Conservation (phyloP, 768 basidiomycete genomes). For the Hortiboletus flavorubellus region DNA sequence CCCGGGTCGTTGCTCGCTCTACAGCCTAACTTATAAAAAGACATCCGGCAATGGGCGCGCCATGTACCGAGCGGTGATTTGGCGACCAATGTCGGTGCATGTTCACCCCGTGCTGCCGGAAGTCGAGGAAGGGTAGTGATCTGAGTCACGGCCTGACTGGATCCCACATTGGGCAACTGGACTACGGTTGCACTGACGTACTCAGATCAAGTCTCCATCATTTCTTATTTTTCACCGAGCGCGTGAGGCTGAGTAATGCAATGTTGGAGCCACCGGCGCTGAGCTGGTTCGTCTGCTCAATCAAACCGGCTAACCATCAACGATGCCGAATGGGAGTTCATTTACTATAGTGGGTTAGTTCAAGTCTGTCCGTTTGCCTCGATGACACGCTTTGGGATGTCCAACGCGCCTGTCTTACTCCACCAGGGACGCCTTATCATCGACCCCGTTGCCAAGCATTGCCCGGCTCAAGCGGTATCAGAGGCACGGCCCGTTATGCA, state of each 20-base stretch:
- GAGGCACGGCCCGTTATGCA: background rate
- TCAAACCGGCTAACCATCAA: background rate
- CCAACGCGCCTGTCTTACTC: background rate
- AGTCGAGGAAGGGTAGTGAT: background rate
- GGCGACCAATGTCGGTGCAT: background rate
- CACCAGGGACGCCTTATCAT: conserved; percentile 1
- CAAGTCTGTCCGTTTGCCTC: background rate
- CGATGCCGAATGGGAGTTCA: background rate
- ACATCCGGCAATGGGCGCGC: background rate
- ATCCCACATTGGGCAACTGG: background rate
- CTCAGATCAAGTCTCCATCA: background rate
- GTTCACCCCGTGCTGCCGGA: background rate
- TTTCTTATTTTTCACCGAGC: no score
- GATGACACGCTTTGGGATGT: background rate
- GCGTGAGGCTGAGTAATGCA: background rate
- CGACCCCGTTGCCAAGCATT: background rate
- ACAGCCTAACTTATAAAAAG: background rate
- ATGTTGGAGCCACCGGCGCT: background rate
- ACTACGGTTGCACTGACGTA: no score
- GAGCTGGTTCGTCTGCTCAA: background rate
- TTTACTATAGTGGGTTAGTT: background rate
- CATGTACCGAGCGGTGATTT: background rate
- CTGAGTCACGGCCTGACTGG: background rate
- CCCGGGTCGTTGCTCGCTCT: no score
- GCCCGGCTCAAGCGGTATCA: background rate